Evolutionary conservation across 1,139 yeast species (phyloP).

Genomic region (Candida buenavistaensis): DNA sequence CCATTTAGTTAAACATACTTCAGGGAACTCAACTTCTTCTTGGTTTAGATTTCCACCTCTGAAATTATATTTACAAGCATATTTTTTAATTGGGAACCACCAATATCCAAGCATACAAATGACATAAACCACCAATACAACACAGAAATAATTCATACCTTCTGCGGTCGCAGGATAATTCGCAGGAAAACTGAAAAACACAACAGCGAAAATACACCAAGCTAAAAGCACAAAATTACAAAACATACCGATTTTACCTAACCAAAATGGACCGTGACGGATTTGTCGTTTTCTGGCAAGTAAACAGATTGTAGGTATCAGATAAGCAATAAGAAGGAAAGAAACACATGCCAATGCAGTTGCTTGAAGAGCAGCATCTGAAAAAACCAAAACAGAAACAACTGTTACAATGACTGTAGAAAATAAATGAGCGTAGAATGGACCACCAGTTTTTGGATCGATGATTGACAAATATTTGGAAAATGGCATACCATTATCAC

Average conservation of each 20-base stretch:
- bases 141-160: constrained; percentile 73
- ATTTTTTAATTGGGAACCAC: constrained; percentile 48
- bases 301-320: constrained; percentile 49
- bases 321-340: constrained; percentile 41
- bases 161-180: constrained; percentile 61
- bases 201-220: constrained; percentile 63
- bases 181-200: constrained; percentile 69
- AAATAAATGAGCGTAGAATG: constrained; percentile 46
- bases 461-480: constrained; percentile 42
- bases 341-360: constrained; percentile 49
- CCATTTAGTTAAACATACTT: constrained; percentile 35
- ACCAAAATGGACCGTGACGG: constrained; percentile 64
- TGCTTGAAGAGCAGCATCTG: constrained; percentile 46
- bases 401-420: constrained; percentile 44
- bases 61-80: constrained; percentile 39
- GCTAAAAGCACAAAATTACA: constrained; percentile 54
- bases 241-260: constrained; percentile 57
- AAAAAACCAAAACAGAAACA: constrained; percentile 36
- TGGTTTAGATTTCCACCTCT: constrained; percentile 46
- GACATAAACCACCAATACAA: constrained; percentile 57
- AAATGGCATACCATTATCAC: constrained; percentile 57
- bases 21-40: constrained; percentile 49
- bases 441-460: constrained; percentile 45
- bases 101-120: constrained; percentile 58
- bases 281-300: constrained; percentile 60